Evolutionary conservation across 495 filamentous ascomycete species (phyloP), one percentile per base, ranked within the genome.

Genomic region (Penicillium ochrochloron): DNA sequence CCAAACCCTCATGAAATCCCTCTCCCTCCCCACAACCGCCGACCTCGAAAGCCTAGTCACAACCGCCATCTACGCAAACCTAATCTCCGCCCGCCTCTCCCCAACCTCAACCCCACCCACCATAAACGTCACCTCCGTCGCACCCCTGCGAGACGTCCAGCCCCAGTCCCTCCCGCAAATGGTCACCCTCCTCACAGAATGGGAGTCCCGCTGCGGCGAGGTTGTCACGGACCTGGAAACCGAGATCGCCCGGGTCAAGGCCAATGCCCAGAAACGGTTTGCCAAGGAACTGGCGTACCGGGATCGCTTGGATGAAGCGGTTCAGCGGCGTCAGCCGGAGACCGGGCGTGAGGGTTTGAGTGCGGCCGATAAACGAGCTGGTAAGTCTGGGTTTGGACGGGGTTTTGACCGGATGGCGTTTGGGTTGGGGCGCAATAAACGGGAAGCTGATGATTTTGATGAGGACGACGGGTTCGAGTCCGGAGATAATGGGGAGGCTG

Each of bases 21-120:
- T 99, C 57, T 86, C 83, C 57, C 88, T 97, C 34, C 67, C 86
- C 55, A 83, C 79, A 62, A 73, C 83, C 59, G 85, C 90, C 35
- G 88, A 90, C 44, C 89, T 99, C 68, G 95, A 99, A 82, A 87
- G 93, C 67, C 89, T 98, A 59, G 86, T 98, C 62, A 97, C 95
- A 73, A 86, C 87, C 66, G 86, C 93, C 66, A 91, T 97, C 76
- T 98, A 97, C 83, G 85, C 89, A 41, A 90, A 88, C 21, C 86
- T 99, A 0, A 75, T 99, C 39, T 83, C 83, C 27, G 95, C 87
- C 9, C 92, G 92, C 64, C 90, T 98, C 41, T 91, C 94, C 72
- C 91, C 94, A 12, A 75, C 82, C 21, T 75, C 78, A 27, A 83
- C 84, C 51, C 78, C 86, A 62, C 85, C 88, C 21, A 82, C 82